Conservation (phyloP, 352 stramenopile species). For the Phytopythium aichiense region DNA sequence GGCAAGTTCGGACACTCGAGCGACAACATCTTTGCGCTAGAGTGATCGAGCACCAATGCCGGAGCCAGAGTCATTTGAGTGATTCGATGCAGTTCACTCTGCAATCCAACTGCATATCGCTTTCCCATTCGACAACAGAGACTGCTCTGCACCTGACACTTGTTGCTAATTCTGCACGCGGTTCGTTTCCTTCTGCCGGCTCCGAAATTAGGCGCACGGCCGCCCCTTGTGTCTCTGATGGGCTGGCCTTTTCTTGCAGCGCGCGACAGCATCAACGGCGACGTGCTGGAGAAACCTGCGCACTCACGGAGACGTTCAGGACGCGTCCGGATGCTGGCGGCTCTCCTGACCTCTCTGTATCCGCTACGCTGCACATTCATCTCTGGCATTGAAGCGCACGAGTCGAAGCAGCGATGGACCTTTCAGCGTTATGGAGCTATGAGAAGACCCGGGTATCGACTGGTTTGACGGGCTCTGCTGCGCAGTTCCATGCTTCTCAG, state of each 20-base stretch:
- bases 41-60: not conserved
- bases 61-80: too few relatives aligned
- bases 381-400: not conserved
- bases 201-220: not conserved
- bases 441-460: constrained; percentile 39
- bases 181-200: not conserved
- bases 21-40: constrained; percentile 14
- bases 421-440: constrained; percentile 44
- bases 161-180: not conserved
- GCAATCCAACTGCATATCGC: too few relatives aligned
- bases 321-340: not conserved
- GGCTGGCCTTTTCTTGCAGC: not conserved
- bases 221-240: not conserved
- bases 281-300: not conserved
- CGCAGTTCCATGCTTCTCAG: not conserved
- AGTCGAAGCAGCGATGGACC: constrained; percentile 29
- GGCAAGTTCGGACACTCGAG: constrained; percentile 75
- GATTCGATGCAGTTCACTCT: too few relatives aligned
- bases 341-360: not conserved
- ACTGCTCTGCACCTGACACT: too few relatives aligned
- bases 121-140: not conserved
- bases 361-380: not conserved
- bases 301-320: not conserved
- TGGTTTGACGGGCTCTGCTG: constrained; percentile 3
- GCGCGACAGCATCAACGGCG: not conserved